These are phyloP conservation scores for Acer saccharum DNA, from an alignment of 345 rosid genomes.

Conservation along the genomic window DNA sequence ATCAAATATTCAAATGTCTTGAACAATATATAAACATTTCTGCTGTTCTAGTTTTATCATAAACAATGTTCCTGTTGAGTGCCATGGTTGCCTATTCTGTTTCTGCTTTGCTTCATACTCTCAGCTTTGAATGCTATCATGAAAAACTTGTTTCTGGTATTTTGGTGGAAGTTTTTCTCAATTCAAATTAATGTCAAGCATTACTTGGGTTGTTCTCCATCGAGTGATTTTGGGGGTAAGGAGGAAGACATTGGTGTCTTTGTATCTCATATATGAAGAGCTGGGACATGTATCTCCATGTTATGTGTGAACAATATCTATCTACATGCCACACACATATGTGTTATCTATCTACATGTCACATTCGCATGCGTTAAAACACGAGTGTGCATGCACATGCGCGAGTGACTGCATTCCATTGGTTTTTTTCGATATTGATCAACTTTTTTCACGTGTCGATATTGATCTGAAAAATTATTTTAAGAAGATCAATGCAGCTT, in stretches of 20 bases:
- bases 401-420: neutral
- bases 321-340: neutral
- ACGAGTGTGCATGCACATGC: neutral
- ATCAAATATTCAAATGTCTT: neutral
- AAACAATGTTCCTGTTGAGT: neutral
- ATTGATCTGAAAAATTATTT: constrained; percentile 13
- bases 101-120: neutral
- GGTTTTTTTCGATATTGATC: constrained; percentile 9
- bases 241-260: neutral
- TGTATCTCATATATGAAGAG: neutral
- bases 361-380: too few relatives aligned
- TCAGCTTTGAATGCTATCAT: neutral
- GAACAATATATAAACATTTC: neutral
- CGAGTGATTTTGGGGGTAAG: neutral
- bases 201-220: neutral
- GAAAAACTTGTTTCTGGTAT: neutral
- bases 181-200: neutral
- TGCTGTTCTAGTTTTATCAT: neutral
- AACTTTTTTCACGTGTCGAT: constrained; percentile 1
- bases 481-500: constrained; percentile 32
- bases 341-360: neutral
- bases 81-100: neutral
- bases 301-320: neutral
- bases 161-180: neutral
- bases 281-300: neutral